Base-by-base conservation (phyloP, 2,329 filamentous ascomycete genomes). In the Cryphonectria japonica region DNA sequence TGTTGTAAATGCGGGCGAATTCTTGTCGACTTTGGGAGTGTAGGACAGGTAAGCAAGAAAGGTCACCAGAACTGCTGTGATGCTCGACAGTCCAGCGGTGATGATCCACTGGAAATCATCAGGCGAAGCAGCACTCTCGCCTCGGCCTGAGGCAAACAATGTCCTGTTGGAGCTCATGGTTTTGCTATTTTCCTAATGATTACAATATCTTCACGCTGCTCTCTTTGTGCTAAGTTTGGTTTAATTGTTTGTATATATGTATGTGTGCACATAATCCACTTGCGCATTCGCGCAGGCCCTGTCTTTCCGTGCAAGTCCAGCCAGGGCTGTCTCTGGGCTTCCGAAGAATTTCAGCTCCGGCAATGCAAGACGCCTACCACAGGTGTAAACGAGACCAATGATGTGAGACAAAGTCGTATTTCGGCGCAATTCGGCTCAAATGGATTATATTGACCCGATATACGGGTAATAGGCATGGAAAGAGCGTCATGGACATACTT, bases 11-110 rank as follows among this genome's bases (percentile, higher is more conserved):
- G 60, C 60, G 4, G 60, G 60, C 37, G 60, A 62, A 5, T 62
- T 62, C 60, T 62, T 41, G 60, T 62, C 60, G 34, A 62, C 34
- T 62, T 41, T 41, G 60, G 60, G 60, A 22, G 32, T 62, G 29
- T 39, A 62, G 2, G 60, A 62, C 34, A 39, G 19, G 29, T 37
- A 62, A n/a, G 37, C 32, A n/a, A 62, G 34, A 22, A 62, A 62
- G 19, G 34, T 62, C 9, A 62, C 60, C 8, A 62, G 29, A 19
- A 62, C 7, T 5, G 60, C 60, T 22, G 37, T 41, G 26, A 62
- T 3, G 29, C 54, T 59, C 14, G 54, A 59, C 54, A 59, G 54
- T 7, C 26, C 54, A 59, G 54, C 54, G 14, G 54, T 59, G 26
- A 59, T 13, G 11, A 59, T 16, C 54, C 54, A 59, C 54, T 59